Evolutionary conservation across 2,329 filamentous ascomycete species (phyloP), one percentile per base, ranked within the genome.

Genomic region (Ceratocystiopsis minuta): DNA sequence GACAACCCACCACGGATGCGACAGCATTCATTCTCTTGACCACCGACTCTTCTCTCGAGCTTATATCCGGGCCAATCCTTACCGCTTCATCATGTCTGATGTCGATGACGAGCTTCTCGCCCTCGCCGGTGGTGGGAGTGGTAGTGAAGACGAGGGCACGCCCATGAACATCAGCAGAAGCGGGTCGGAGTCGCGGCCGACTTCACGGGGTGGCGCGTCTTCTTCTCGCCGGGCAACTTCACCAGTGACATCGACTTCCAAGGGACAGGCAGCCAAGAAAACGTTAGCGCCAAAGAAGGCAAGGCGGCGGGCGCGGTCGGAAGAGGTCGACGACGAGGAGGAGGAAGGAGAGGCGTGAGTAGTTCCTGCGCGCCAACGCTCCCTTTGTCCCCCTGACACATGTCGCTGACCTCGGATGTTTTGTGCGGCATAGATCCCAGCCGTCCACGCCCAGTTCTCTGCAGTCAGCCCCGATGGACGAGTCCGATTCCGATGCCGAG

Each of bases 31-130:
- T 10, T 28, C 24, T 28, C 11, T 10, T 28, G 5, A 28, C 4
- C 9, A 28, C 24, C 24, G 9, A 6, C 7, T 28, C 24, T 28
- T 9, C 11, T 28, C 11, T 2, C 5, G 7, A 9, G 7, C 4
- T 28, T 28, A 6, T 10, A 28, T 9, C 4, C 24, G 24, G 24
- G 11, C 24, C 24, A 28, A 28, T 10, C 24, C 2, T 10, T 2
- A 10, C 24, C 24, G 24, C 24, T 28, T 28, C 39, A 16, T 12
- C 15, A 93, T 94, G 86, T 80, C 83, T 43, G 83, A 88, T 56
- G 72, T 95, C 51, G 88, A 96, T 57, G 86, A 88, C 53, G 88
- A 95, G 65, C 78, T 96, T 50, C 79, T 96, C 49, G 87, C 84
- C 55, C 77, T 96, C 50, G 90, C 87, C 42, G 90, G 85, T 53